phyloP scores from a whole-genome alignment of 2,329 filamentous ascomycete species.

The Talaromyces albobiverticillius region DNA sequence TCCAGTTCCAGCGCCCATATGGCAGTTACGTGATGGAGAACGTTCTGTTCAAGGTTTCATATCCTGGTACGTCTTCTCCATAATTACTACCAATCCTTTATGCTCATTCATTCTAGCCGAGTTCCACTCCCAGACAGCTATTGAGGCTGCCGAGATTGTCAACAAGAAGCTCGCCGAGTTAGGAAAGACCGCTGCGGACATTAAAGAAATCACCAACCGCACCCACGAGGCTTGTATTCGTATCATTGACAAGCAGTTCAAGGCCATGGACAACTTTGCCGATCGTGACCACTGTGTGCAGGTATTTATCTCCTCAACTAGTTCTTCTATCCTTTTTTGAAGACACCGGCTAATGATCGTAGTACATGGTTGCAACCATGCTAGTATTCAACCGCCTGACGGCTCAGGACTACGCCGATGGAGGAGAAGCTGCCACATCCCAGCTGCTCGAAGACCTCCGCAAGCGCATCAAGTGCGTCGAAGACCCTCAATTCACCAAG shows the following conservation, averaged over 20 bases:
- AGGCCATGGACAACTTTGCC: conserved; percentile 99
- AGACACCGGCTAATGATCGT: not conserved
- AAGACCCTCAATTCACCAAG: conserved; percentile 88
- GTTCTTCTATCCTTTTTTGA: too few relatives aligned
- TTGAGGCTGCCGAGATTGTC: conserved; percentile 89
- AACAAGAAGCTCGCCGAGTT: conserved; percentile 75
- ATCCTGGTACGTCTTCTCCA: conserved; percentile 72
- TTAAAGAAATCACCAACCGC: conserved; percentile 88
- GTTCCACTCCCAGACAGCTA: conserved; percentile 98
- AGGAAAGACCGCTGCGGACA: conserved; percentile 90
- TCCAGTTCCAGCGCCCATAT: conserved; percentile 93
- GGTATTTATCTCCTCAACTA: conserved; percentile 32
- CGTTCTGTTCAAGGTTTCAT: conserved; percentile 99
- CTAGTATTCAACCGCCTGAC: conserved; percentile 91
- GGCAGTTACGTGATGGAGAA: conserved; percentile 99
- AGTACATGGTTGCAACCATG: conserved; percentile 97
- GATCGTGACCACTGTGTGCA: conserved; percentile 99
- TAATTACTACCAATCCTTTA: too few relatives aligned
- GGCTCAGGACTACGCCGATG: conserved; percentile 90
- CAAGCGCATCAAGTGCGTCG: conserved; percentile 91
- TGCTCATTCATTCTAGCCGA: conserved; percentile 70
- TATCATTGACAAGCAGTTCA: conserved; percentile 99
- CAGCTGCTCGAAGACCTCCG: conserved; percentile 86
- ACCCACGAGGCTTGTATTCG: conserved; percentile 98
- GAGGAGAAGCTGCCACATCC: conserved; percentile 85